Conservation (phyloP, 306 rosid species). For the Sesbania bispinosa region DNA sequence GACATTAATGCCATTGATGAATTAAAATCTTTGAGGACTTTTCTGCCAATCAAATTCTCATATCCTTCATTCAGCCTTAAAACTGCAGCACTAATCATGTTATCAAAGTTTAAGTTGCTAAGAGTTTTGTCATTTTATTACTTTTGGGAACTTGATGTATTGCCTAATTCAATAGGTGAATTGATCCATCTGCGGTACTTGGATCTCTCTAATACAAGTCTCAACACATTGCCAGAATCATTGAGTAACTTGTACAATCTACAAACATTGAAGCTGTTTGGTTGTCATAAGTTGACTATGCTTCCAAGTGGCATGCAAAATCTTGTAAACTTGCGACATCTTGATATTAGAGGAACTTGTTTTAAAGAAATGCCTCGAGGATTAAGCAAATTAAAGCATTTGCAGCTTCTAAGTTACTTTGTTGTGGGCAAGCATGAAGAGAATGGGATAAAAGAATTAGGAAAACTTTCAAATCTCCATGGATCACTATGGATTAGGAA, state of each 20-base stretch:
- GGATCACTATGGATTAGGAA: too few species aligned
- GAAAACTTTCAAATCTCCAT: too few species aligned
- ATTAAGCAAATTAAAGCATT: not conserved
- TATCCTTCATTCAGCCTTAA: not conserved
- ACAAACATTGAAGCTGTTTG: too few species aligned
- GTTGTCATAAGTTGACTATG: too few species aligned
- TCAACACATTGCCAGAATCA: not conserved
- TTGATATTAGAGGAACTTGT: not conserved
- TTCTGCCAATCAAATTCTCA: not conserved
- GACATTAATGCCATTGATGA: not conserved
- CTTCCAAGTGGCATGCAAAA: too few species aligned
- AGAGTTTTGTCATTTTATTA: not conserved
- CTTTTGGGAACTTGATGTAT: not conserved
- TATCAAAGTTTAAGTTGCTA: not conserved
- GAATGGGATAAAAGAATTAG: too few species aligned
- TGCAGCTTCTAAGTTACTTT: not conserved
- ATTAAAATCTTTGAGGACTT: not conserved
- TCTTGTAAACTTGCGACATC: too few species aligned
- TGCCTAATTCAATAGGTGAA: not conserved
- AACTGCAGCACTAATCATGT: not conserved
- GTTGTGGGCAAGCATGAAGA: too few species aligned
- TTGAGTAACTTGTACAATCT: conserved; percentile 14
- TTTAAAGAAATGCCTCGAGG: not conserved
- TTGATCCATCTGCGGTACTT: conserved; percentile 27
- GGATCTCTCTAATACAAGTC: not conserved